Evolutionary conservation across 169 alveolate species (phyloP), one percentile per base, ranked within the genome.

Genomic region (Cystoisospora suis): DNA sequence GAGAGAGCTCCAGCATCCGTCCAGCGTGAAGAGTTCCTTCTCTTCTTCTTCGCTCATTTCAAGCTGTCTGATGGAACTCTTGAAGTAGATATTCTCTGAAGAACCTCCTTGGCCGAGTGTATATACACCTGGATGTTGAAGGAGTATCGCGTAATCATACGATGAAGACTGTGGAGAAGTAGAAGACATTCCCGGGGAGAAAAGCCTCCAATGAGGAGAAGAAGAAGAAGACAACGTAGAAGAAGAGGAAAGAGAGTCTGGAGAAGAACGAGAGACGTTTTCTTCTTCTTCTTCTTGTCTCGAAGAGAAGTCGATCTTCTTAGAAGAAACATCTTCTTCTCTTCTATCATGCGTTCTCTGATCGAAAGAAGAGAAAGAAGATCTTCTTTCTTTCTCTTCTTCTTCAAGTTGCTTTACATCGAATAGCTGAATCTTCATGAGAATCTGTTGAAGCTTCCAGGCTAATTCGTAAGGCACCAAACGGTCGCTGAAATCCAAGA

Each of bases 71-170:
- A 69, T 38, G 46, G 17, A 20, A 6, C 61, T 56, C 23, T 45
- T 3, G 75, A 83, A 83, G 58, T 29, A 49, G 15, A 83, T 34
- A 38, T 88, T 72, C 12, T n/a, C 42, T n/a, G 88, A 9, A 0
- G 87, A 59, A 44, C 72, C 93, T 40, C 92, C 93, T 59, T 93
- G 93, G 23, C 96, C 96, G 23, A 94, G 49, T n/a, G 96, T 94
- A 58, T 92, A 94, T 9, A 93, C 94, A 9, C 93, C 91, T 9
- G 96, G 69, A 27, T 94, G 96, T 70, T 94, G 96, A 75, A 92
- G 90, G 27, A 94, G 77, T 49, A 94, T 44, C 44, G 94, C 93
- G 77, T 81, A 90, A 93, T 94, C 96, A 79, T 88, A 87, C 81
- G 86, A 65, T 6, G n/a, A n/a, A n/a, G n/a, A n/a, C n/a, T n/a